A percentile compares a stretch with the other conserved stretches of the same genome.
phyloP scores from a whole-genome alignment of 2,329 filamentous ascomycete genomes.

The Aspergillus tubingensis region DNA sequence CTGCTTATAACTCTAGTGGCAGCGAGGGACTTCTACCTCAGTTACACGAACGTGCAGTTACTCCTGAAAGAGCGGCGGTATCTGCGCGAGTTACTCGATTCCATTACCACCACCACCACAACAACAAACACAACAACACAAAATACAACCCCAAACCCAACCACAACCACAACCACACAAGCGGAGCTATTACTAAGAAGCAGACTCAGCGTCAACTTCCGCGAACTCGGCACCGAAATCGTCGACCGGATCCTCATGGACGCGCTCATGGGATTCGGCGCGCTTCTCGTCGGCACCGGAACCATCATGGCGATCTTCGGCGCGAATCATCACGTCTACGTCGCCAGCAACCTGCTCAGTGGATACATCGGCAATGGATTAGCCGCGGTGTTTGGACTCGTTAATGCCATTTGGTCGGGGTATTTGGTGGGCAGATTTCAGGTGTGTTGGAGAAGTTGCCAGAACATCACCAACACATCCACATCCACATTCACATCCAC shows the following conservation, averaged over 20 bases:
- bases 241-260: constrained; percentile 57
- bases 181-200: constrained; percentile 34
- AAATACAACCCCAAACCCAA: neutral
- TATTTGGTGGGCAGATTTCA: constrained; percentile 46
- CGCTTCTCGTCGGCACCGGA: constrained; percentile 53
- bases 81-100: constrained; percentile 17
- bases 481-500: neutral
- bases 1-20: constrained; percentile 51
- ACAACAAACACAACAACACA: too few species aligned
- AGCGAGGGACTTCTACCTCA: constrained; percentile 46
- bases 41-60: constrained; percentile 51
- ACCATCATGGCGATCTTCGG: constrained; percentile 59
- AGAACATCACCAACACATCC: constrained; percentile 33
- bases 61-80: constrained; percentile 49
- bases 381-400: constrained; percentile 52
- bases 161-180: constrained; percentile 9
- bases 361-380: constrained; percentile 59
- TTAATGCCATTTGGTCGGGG: constrained; percentile 53
- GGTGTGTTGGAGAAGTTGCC: constrained; percentile 1
- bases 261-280: constrained; percentile 51
- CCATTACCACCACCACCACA: constrained; percentile 6
- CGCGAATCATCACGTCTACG: constrained; percentile 44
- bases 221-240: constrained; percentile 55
- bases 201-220: constrained; percentile 48
- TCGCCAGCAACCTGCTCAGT: constrained; percentile 55